Evolutionary conservation across 148 eudicot species (phyloP), one percentile per base, ranked within the genome.

Genomic region (Gaultheria prostrata): DNA sequence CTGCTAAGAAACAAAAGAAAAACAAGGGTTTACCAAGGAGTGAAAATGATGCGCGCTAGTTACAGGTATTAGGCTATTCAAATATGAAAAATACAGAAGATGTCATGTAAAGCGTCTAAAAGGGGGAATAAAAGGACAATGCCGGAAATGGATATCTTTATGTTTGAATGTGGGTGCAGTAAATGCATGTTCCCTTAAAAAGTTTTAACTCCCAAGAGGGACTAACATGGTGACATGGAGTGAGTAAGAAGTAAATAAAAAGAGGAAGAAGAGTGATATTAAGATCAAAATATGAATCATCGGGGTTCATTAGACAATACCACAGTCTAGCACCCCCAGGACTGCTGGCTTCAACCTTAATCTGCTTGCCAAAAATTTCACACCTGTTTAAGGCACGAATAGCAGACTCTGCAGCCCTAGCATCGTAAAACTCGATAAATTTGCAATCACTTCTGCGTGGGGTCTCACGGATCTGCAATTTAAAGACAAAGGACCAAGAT

Each of bases 331-430:
- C 81, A 80, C 85, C 86, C 84, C 85, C 88, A 86, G 88, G 89
- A 75, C 69, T 85, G 72, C 90, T 87, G 57, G 89, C 83, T 83
- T 89, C 95, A 88, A 92, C 84, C 84, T 89, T 89, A 76, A 92
- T 91, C 82, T 81, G 89, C 86, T 90, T 90, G 77, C 93, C 95
- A 61, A 89, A 92, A 82, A 93, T 85, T 57, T 88, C 93, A 87
- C 89, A 88, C 80, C 57, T 82, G 83, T 91, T 90, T 88, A 95
- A 89, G 53, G 92, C 93, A 87, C 79, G 87, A 85, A 87, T 88
- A 86, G 98, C 98, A 85, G 93, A 87, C 85, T 92, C 97, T 73
- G 93, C 98, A 75, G 95, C 94, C 91, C 98, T 90, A 39, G 90
- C 82, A 88, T 95, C 98, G 88, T 88, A 93, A 83, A 87, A 95